Percentiles rank a stretch among this genome's conserved stretches.
Conservation (phyloP, 1,139 yeast species). For the Candida tropicalis region DNA sequence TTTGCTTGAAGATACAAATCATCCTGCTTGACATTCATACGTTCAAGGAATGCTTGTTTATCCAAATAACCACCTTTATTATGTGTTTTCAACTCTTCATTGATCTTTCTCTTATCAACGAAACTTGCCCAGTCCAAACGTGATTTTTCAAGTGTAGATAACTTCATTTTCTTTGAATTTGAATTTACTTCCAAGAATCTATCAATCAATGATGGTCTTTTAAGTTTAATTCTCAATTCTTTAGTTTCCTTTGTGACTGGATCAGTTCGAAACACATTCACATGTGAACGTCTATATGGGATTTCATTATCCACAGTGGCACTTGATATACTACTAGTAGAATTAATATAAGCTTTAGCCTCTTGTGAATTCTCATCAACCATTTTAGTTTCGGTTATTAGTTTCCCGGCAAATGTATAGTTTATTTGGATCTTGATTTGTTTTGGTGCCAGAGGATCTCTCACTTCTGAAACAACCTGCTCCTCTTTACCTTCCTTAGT, state of each 20-base stretch:
- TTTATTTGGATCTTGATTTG: conserved; percentile 72
- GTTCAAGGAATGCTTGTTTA: conserved; percentile 82
- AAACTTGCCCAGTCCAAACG: conserved; percentile 94
- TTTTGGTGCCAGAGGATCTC: conserved; percentile 34
- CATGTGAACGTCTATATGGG: conserved; percentile 26
- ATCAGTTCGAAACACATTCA: conserved; percentile 40
- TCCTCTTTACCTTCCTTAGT: conserved; percentile 42
- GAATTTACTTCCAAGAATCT: conserved; percentile 42
- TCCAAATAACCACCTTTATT: conserved; percentile 87
- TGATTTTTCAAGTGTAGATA: conserved; percentile 91
- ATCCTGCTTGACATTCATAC: conserved; percentile 73
- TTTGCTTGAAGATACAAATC: conserved; percentile 60
- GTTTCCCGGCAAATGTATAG: conserved; percentile 89
- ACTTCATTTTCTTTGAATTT: conserved; percentile 52
- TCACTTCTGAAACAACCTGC: conserved; percentile 23
- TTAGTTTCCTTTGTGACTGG: conserved; percentile 34
- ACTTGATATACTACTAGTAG: conserved; percentile 40
- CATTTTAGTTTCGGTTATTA: conserved; percentile 71
- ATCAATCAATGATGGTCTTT: conserved; percentile 77
- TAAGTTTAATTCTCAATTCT: conserved; percentile 46
- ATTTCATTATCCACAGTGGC: conserved; percentile 15
- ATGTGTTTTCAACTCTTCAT: conserved; percentile 76
- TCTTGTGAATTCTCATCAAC: conserved; percentile 82
- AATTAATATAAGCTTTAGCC: conserved; percentile 77
- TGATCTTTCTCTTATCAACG: conserved; percentile 83